Base-by-base conservation (phyloP, 345 rosid genomes). In the Odontarrhena argentea region DNA sequence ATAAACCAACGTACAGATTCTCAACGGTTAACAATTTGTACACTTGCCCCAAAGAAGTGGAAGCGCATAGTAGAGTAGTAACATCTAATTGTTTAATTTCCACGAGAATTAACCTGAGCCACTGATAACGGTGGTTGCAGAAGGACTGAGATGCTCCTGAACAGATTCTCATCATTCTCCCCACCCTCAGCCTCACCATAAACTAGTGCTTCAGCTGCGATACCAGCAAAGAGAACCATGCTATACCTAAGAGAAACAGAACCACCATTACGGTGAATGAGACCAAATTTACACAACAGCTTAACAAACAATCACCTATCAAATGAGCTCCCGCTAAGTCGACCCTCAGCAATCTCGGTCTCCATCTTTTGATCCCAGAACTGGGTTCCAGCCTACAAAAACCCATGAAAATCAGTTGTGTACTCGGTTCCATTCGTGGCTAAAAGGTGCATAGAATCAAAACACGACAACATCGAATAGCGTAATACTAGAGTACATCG, bases 151-250 rank as follows among this genome's bases (percentile, higher is more conserved):
- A 89, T 85, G 79, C 98, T 89, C 80, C 91, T 82, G 69, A 92
- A 92, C 63, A 87, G 71, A 77, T 92, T 92, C 74, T 92, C 98
- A 69, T 92, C 96, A 80, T 92, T 92, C 73, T 92, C 98, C 62
- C 98, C 96, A 61, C 96, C 96, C 77, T 92, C 96, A 5, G 98
- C 98, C 52, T 89, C 91, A 7, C 98, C 90, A 53, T 92, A 92
- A 43, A 92, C 80, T 40, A 92, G 88, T 26, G 98, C 86, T 76
- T 89, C 98, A 45, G 98, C 98, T 63, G 98, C 96, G 79, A 87
- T 92, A 65, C 98, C 98, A 65, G 93, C 96, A 73, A 87, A 92
- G 66, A 89, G 91, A 66, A 92, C 96, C 96, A 89, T 87, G 83
- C 87, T 81, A 74, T 92, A 92, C 86, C 98, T 89, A 83, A 69